Percentiles rank a stretch among this genome's conserved stretches.
Evolutionary conservation across 1,139 yeast genomes (phyloP).

Genomic region (Candida sojae): DNA sequence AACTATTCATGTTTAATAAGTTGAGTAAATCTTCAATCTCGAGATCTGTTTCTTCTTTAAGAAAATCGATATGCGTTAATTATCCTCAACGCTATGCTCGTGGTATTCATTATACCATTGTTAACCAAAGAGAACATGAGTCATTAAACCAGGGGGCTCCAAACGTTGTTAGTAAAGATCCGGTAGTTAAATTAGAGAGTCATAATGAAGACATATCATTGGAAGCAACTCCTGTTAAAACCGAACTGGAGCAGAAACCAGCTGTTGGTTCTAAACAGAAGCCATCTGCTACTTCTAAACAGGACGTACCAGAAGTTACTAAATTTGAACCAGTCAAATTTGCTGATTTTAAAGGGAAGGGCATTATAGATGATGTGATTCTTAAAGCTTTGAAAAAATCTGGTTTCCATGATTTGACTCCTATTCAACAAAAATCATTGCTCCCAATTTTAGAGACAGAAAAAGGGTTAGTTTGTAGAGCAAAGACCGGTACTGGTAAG

Average conservation of each 20-base stretch:
- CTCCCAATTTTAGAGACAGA: constrained; percentile 61
- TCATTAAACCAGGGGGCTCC: neutral
- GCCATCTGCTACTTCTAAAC: neutral
- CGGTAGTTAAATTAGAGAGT: neutral
- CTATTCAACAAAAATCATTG: constrained; percentile 76
- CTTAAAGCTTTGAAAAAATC: constrained; percentile 37
- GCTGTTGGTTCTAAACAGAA: no score
- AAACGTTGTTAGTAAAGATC: neutral
- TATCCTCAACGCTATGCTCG: neutral
- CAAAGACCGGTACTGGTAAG: constrained; percentile 96
- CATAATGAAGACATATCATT: neutral
- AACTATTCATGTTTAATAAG: neutral
- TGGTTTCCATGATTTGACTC: constrained; percentile 58
- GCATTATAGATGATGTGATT: constrained; percentile 17
- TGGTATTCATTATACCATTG: neutral
- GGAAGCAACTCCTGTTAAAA: no score
- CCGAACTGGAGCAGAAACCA: no score
- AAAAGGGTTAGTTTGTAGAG: constrained; percentile 76
- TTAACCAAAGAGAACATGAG: neutral
- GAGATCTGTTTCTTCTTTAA: neutral
- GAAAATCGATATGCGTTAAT: neutral
- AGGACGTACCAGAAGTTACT: neutral
- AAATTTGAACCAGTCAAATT: constrained; percentile 6
- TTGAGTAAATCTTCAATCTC: neutral
- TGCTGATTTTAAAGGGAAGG: constrained; percentile 16